Conservation (phyloP, 129 eudicot genomes). For the Pseudognaphalium luteoalbum region DNA sequence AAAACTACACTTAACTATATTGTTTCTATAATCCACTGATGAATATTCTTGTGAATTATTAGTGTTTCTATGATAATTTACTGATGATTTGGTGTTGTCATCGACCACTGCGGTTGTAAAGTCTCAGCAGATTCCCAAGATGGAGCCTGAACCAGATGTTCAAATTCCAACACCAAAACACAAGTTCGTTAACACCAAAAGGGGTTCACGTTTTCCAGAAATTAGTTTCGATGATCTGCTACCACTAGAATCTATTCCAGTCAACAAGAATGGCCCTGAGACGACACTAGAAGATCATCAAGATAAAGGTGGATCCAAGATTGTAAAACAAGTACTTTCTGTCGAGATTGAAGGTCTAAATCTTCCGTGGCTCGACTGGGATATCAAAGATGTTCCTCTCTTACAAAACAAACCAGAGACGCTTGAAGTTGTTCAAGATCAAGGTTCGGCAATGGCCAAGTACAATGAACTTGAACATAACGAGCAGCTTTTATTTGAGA, state of each 20-base stretch:
- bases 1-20: too few relatives aligned
- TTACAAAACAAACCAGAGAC: conserved; percentile 24
- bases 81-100: neutral
- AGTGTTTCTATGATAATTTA: neutral
- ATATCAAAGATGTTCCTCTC: conserved; percentile 21
- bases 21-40: too few relatives aligned
- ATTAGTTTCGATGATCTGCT: conserved; percentile 77
- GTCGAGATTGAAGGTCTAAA: conserved; percentile 11
- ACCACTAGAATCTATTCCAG: conserved; percentile 56
- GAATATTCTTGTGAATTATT: too few relatives aligned
- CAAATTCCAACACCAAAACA: conserved; percentile 35
- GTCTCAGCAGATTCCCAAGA: neutral
- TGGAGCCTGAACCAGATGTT: conserved; percentile 9
- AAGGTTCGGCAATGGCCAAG: conserved; percentile 40
- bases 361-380: neutral
- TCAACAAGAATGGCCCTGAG: conserved; percentile 22
- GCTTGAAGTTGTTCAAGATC: conserved; percentile 16
- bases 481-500: conserved; percentile 53
- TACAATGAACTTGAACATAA: conserved; percentile 36
- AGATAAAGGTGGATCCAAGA: conserved; percentile 47
- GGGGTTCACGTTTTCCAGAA: conserved; percentile 61
- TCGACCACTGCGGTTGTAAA: too few relatives aligned
- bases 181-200: conserved; percentile 62
- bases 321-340: conserved; percentile 40
- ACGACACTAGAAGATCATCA: conserved; percentile 51